Percentiles rank a stretch among this genome's conserved stretches.
Evolutionary conservation across 176 grass and related monocot species (phyloP).

Genomic region (Carex kokanica): DNA sequence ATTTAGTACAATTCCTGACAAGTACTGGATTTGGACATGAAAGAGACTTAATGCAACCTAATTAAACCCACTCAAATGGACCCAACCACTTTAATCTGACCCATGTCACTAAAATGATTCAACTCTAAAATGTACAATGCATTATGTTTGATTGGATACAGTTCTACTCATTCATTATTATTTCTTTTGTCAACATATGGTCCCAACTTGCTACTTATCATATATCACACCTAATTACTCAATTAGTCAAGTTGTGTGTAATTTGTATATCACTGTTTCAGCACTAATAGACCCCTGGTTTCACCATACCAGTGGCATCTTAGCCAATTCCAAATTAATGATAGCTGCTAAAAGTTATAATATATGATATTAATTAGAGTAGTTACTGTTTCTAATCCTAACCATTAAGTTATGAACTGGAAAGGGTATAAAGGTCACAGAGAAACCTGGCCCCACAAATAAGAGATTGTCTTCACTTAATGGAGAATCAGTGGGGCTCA

Average conservation of each 20-base stretch:
- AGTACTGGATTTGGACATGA: background rate
- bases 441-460: background rate
- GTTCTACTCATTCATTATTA: background rate
- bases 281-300: background rate
- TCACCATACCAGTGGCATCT: background rate
- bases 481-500: too few relatives aligned
- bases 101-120: background rate
- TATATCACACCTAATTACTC: constrained; percentile 1
- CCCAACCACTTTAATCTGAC: background rate
- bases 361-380: background rate
- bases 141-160: background rate
- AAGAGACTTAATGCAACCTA: background rate
- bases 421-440: background rate
- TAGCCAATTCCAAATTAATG: background rate
- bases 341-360: background rate
- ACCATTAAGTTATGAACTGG: constrained; percentile 17
- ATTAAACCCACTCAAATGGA: background rate
- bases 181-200: background rate
- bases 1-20: background rate
- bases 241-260: background rate
- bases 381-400: background rate
- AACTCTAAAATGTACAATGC: background rate
- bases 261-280: background rate
- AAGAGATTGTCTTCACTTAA: too few relatives aligned
- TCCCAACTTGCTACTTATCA: background rate